Base-by-base conservation (phyloP, 805 yeast genomes). In the Candida pseudoglaebosa region DNA sequence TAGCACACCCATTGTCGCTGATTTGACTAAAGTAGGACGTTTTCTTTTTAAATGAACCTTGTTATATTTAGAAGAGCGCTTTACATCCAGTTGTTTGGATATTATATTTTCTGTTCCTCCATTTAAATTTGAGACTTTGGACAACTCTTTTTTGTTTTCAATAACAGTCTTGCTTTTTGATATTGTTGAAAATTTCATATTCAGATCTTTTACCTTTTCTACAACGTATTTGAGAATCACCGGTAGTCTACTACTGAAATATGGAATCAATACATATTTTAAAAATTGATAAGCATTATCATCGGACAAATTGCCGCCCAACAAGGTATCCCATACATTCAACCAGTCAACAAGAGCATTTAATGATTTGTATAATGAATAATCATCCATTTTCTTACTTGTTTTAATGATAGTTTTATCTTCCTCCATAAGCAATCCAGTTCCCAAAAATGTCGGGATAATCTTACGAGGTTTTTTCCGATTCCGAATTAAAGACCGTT, bases 261-360 rank as follows among this genome's bases (percentile, higher is more conserved):
- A 76, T 0, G 84, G 83, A 1, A 78, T 64, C 2, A 79, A 42
- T 6, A 78, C 75, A 44, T 71, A 72, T 3, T 70, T 75, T 28
- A 75, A 54, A 48, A 76, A 78, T 3, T 77, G 79, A 14, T 55
- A 45, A 0, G 72, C 59, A 10, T 71, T 65, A 20, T 55, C 53
- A 5, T 49, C 43, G 9, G 48, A 54, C 9, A 53, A 46, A 0
- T 54, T 44, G 7, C 63, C 61, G 1, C 65, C 65, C 15, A 67
- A 41, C 14, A 79, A 50, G 4, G 75, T 64, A 45, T 78, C 83
- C 66, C 78, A 66, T 24, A 79, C 67, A 19, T 73, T 70, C 46
- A 78, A 57, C 43, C 77, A 71, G 50, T 78, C 84, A 2, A 77
- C 50, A 22, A 73, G 62, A 4, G 72, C 51, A 42, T 72, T 75